Base-by-base conservation (phyloP, 1,284 basidiomycete genomes). In the Tilletia horrida region DNA sequence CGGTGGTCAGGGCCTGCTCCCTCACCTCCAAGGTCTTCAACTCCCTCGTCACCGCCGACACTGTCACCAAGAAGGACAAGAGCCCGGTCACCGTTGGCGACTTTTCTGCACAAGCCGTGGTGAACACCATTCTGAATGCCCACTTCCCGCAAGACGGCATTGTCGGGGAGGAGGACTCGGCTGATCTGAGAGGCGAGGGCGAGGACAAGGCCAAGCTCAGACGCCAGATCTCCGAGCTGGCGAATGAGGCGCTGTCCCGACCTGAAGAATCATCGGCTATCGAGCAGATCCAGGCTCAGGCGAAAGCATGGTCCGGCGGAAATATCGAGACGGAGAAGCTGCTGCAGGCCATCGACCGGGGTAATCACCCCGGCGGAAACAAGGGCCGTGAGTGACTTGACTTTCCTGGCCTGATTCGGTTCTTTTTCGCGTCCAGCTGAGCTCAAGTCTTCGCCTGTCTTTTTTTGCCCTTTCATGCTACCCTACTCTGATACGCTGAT, bases 141-240 rank as follows among this genome's bases (percentile, higher is more conserved):
- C 88, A 90, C 4, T 97, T 95, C 83, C 92, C 93, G 0, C 76
- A 86, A 0, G 94, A 97, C 83, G 87, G 87, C 18, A 92, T 98
- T 79, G 90, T 98, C 42, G 96, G 94, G 40, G 96, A 99, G 83
- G 96, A 98, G 83, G 93, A 97, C 81, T 89, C 94, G 0, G 85
- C 87, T 0, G 92, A 94, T 70, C 70, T 81, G 13, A 70, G 73
- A 16, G 71, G 71, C 44, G 86, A 85, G 40, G 83, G 82, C 18
- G 83, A 82, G 0, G 74, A 78, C 21, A 63, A 42, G 29, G 47
- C 27, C 18, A 42, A 69, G 11, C 63, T 96, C 69, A 83, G 88
- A 31, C 84, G 87, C 31, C 87, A 91, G 63, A 91, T 98, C 66
- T 86, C 92, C 57, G 83, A 86, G 31, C 88, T 98, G 35, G 91